Base-by-base conservation (phyloP, 805 yeast genomes). In the Priceomyces carsonii region DNA sequence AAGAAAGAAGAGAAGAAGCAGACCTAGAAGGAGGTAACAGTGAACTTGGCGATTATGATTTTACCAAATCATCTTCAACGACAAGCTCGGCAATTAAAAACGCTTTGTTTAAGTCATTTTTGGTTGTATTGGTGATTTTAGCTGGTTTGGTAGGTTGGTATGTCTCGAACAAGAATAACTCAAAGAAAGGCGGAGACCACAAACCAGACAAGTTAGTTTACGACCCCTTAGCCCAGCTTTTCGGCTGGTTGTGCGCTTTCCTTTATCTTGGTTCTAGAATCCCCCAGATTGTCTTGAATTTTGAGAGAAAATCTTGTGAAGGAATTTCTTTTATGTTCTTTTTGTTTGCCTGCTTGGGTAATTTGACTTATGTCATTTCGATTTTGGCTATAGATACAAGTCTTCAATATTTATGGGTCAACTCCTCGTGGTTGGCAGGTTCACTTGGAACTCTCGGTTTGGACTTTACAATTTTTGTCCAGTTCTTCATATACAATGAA, bases 261-360 rank as follows among this genome's bases (percentile, higher is more conserved):
- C 66, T 85, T 26, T 85, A 85, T 51, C 63, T 91, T 41, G 95
- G 96, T 2, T 90, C 98, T 12, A 72, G 99, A 49, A 63, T 93
- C 18, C 99, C 99, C 1, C 99, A 93, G 63, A 87, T 93, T 35
- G 58, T 87, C 39, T 71, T 91, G 42, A 93, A 93, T 62, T 87
- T 73, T 54, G 72, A 82, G 57, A 75, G 97, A 53, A 90, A 89
- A 62, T 84, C 95, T 2, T 89, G 96, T 57, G 98, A 93, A 43
- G 98, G 98, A 16, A 85, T 91, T 32, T 87, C 96, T 8, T 87
- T 93, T 53, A 72, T 91, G 71, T 91, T 93, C 62, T 91, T 91
- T 63, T 65, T 93, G 15, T 91, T 93, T 71, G 98, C 99, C 14
- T 89, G 96, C 58, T 66, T 91, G 38, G 99, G 99, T 30, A 93